These are phyloP conservation scores for Beauveria rudraprayagi DNA, from an alignment of 2,329 filamentous ascomycete genomes.

Conservation along the genomic window DNA sequence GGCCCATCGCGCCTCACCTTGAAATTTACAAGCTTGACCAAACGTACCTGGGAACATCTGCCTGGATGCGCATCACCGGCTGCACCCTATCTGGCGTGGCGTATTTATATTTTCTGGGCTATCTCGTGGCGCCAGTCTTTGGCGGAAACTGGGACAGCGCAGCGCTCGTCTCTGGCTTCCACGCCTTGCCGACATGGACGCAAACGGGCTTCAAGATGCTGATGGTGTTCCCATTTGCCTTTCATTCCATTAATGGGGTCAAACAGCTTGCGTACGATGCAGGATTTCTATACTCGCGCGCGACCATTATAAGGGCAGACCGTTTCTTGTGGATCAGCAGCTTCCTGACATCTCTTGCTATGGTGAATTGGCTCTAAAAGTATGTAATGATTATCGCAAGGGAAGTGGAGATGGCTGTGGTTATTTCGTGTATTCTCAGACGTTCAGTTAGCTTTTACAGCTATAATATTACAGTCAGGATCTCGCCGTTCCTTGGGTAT, in stretches of 20 bases:
- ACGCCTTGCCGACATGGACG: conserved; percentile 30
- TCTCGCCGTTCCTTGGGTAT: too few relatives aligned
- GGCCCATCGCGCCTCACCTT: conserved; percentile 72
- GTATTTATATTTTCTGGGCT: conserved; percentile 66
- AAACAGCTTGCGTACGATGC: conserved; percentile 28
- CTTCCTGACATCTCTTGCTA: too few relatives aligned
- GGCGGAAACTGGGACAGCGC: conserved; percentile 47
- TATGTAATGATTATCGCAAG: too few relatives aligned
- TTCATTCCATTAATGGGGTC: conserved; percentile 39
- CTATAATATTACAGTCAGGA: too few relatives aligned
- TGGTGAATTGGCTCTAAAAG: too few relatives aligned
- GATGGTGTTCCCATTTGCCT: conserved; percentile 41
- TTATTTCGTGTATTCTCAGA: too few relatives aligned
- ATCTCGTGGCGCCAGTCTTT: conserved; percentile 63
- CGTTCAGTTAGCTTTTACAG: too few relatives aligned
- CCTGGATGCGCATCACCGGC: conserved; percentile 68
- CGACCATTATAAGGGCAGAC: too few relatives aligned
- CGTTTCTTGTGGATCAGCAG: too few relatives aligned
- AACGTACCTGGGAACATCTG: conserved; percentile 61
- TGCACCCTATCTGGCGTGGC: conserved; percentile 55
- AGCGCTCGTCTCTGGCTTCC: conserved; percentile 47
- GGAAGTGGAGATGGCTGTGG: too few relatives aligned
- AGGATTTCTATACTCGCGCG: too few relatives aligned
- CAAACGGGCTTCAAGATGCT: conserved; percentile 29
- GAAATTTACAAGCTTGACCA: conserved; percentile 70